These are phyloP conservation scores for Pythium aristosporum DNA, from an alignment of 352 stramenopile species.

Conservation along the genomic window DNA sequence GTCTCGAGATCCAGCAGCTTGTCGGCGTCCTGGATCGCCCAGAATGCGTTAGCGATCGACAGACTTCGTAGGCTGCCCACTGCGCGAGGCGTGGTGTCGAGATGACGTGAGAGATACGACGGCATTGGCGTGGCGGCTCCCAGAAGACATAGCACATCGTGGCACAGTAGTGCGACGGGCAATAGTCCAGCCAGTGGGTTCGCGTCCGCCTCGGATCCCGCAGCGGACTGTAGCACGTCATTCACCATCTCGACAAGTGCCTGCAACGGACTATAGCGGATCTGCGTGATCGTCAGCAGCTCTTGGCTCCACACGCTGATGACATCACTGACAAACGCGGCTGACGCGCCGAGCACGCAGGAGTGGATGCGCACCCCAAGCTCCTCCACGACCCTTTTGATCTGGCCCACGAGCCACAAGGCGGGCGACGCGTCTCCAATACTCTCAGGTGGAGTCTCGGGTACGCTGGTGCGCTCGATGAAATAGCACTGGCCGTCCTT, in stretches of 20 bases:
- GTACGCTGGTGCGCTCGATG: not conserved
- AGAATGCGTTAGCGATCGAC: conserved; percentile 1
- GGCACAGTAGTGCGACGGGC: conserved; percentile 1
- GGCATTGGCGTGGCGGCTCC: not conserved
- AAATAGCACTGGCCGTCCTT: conserved; percentile 12
- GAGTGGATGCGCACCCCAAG: not conserved
- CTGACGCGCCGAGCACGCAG: conserved; percentile 2
- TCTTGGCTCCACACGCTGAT: not conserved
- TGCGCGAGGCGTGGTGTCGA: not conserved
- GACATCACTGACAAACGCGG: not conserved
- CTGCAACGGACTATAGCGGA: not conserved
- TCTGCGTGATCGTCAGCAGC: not conserved
- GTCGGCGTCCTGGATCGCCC: not conserved
- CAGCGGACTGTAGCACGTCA: not conserved
- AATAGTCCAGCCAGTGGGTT: not conserved
- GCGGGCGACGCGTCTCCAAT: not conserved
- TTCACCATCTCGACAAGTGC: not conserved
- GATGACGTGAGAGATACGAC: not conserved
- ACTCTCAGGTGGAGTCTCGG: not conserved
- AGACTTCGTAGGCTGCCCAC: conserved; percentile 2
- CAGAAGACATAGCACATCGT: conserved; percentile 8
- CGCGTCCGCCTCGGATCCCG: not conserved
- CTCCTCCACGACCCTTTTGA: not conserved
- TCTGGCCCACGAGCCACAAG: conserved; percentile 1
- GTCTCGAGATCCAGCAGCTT: not conserved